phyloP scores from a whole-genome alignment of 495 filamentous ascomycete species.

The Penicillium steckii region DNA sequence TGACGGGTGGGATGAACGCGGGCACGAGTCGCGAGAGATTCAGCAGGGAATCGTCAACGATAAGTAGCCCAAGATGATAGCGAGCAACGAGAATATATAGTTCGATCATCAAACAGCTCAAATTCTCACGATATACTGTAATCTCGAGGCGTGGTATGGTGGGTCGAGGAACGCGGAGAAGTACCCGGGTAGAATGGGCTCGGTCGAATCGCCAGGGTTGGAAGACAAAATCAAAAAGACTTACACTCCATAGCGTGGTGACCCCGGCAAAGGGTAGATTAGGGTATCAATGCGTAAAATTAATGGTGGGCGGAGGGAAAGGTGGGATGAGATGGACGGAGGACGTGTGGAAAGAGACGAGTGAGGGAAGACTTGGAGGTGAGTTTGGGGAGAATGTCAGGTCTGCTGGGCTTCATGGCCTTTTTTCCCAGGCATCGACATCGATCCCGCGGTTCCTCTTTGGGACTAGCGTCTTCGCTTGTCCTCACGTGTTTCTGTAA shows the following conservation, averaged over 20 bases:
- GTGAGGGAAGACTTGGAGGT: constrained; percentile 17
- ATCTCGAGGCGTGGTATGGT: constrained; percentile 33
- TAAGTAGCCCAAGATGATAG: constrained; percentile 17
- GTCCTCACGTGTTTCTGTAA: constrained; percentile 21
- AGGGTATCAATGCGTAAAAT: constrained; percentile 28
- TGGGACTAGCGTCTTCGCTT: constrained; percentile 31
- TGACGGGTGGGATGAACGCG: constrained; percentile 41
- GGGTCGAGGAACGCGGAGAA: constrained; percentile 49
- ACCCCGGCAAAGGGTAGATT: constrained; percentile 41
- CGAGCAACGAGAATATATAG: constrained; percentile 14
- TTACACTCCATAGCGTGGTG: constrained; percentile 54
- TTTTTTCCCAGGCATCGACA: constrained; percentile 29
- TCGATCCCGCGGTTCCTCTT: constrained; percentile 3
- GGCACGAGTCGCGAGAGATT: constrained; percentile 31
- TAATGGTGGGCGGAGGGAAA: constrained; percentile 28
- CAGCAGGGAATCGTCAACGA: constrained; percentile 23
- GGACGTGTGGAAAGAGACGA: constrained; percentile 19
- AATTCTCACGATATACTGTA: constrained; percentile 13
- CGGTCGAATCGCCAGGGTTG: constrained; percentile 18
- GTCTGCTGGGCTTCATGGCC: constrained; percentile 26
- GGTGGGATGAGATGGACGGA: constrained; percentile 8
- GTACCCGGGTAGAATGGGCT: constrained; percentile 38
- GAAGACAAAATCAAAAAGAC: constrained; percentile 34
- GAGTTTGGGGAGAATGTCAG: constrained; percentile 26
- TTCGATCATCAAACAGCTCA: constrained; percentile 10